phyloP scores from a whole-genome alignment of 2,329 filamentous ascomycete genomes.

The Colletotrichum musae region DNA sequence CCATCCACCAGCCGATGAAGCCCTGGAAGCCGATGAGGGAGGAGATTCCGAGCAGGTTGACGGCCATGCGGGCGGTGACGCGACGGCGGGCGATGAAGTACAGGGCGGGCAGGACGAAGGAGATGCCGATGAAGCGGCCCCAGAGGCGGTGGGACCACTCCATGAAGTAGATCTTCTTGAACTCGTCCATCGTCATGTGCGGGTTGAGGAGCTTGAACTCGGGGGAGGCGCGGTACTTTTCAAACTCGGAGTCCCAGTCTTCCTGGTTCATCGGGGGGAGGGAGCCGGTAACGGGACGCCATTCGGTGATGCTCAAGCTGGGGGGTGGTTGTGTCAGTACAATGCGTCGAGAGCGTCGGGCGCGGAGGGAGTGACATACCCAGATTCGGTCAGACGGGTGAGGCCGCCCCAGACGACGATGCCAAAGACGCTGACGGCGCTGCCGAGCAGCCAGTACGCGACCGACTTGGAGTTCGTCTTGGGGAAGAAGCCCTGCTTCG shows the following conservation, averaged over 20 bases:
- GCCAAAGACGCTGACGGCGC: conserved; percentile 93
- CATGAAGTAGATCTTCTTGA: conserved; percentile 99
- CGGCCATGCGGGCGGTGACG: conserved; percentile 84
- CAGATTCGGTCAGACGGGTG: conserved; percentile 94
- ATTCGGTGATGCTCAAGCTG: conserved; percentile 98
- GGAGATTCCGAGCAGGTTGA: conserved; percentile 85
- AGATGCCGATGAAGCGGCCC: conserved; percentile 91
- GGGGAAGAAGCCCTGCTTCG: conserved; percentile 61
- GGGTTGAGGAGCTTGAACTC: conserved; percentile 95
- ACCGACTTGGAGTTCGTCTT: conserved; percentile 81
- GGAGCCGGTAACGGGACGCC: conserved; percentile 95
- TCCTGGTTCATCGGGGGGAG: conserved; percentile 83
- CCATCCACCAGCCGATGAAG: conserved; percentile 99
- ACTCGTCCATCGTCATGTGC: conserved; percentile 92
- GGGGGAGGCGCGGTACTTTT: conserved; percentile 91
- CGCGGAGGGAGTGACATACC: conserved; percentile 66
- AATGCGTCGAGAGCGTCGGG: neutral
- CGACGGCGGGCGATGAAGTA: conserved; percentile 89
- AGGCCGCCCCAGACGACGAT: conserved; percentile 96
- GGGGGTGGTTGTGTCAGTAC: conserved; percentile 19
- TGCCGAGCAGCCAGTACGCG: conserved; percentile 93
- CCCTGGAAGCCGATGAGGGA: conserved; percentile 95
- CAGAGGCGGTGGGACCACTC: conserved; percentile 97
- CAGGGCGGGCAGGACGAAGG: conserved; percentile 87
- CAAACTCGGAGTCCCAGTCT: conserved; percentile 94